Base-by-base conservation (phyloP, 139 green algal genomes). In the Limnomonas spitsbergensis region DNA sequence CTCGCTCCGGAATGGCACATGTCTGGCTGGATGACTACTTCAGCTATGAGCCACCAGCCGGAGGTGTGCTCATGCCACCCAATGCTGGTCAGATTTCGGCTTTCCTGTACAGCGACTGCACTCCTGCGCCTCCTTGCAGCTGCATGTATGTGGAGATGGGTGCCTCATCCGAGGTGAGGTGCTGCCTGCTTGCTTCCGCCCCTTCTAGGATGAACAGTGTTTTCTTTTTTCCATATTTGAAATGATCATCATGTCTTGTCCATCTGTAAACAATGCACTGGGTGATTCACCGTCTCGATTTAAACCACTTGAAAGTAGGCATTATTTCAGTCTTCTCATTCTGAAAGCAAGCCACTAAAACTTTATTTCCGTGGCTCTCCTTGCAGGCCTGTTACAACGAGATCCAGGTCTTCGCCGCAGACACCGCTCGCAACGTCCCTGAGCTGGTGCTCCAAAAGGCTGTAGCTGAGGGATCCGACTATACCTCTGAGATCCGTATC, bases 21-120 rank as follows among this genome's bases (percentile, higher is more conserved):
- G 47, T 61, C 14, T 61, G 47, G 47, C 47, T 61, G 14, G 47
- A 61, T 61, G 47, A 61, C 47, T 61, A 61, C 47, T 61, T 29
- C 47, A 61, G 47, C 47, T 61, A 61, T 20, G 20, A 61, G 20
- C 47, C 47, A 14, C 14, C 47, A 61, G 47, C 14, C 14, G 47
- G 47, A 61, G 47, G 47, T 61, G 47, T 61, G 14, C 20, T 61
- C 14, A 14, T 61, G 20, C 47, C 47, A 29, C 47, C 47, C 14
- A 61, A 61, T 61, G 47, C 47, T 61, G 47, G 20, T 20, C 47
- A 61, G 47, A 61, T 61, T 20, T 61, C 47, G 20, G 47, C 47
- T 29, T 61, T 61, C 47, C 20, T 61, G 20, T 61, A 61, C 47
- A 61, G 47, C 20, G 47, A 61, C 47, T 61, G 47, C 47, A 61